These are phyloP conservation scores for Hermanozyma aechmeae DNA, from an alignment of 805 yeast genomes.

Conservation along the genomic window DNA sequence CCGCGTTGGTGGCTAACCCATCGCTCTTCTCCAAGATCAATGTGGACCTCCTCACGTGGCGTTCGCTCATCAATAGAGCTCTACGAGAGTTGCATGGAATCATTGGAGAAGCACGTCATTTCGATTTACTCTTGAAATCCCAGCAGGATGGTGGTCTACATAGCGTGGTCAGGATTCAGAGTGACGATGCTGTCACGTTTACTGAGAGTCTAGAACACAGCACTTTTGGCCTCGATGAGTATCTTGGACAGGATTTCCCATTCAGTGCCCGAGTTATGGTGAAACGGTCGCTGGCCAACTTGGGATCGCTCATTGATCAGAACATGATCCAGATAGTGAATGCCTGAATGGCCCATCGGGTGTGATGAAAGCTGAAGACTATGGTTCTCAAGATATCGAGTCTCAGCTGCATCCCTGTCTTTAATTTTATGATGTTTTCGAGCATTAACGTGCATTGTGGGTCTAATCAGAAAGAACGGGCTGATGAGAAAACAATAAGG, in stretches of 20 bases:
- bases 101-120: slow-evolving; percentile 23
- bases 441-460: too few relatives aligned
- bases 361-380: too few relatives aligned
- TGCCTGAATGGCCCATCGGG: too few relatives aligned
- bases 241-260: slow-evolving; percentile 13
- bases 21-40: slow-evolving; percentile 2
- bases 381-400: too few relatives aligned
- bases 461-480: too few relatives aligned
- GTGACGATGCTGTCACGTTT: slow-evolving; percentile 20
- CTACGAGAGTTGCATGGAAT: slow-evolving; percentile 23
- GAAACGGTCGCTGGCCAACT: too few relatives aligned
- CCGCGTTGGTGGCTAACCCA: slow-evolving; percentile 4
- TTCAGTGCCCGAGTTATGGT: too few relatives aligned
- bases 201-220: slow-evolving; percentile 20
- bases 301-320: too few relatives aligned
- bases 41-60: slow-evolving; percentile 25
- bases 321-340: too few relatives aligned
- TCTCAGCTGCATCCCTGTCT: too few relatives aligned
- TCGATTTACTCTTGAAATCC: slow-evolving; percentile 15
- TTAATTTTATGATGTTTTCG: too few relatives aligned
- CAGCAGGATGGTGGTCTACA: slow-evolving; percentile 6
- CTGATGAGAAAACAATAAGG: too few relatives aligned
- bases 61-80: slow-evolving; percentile 13
- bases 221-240: slow-evolving; percentile 19
- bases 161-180: slow-evolving; percentile 18